Base-by-base conservation (phyloP, 139 green algal species). In the Micractinium conductrix region DNA sequence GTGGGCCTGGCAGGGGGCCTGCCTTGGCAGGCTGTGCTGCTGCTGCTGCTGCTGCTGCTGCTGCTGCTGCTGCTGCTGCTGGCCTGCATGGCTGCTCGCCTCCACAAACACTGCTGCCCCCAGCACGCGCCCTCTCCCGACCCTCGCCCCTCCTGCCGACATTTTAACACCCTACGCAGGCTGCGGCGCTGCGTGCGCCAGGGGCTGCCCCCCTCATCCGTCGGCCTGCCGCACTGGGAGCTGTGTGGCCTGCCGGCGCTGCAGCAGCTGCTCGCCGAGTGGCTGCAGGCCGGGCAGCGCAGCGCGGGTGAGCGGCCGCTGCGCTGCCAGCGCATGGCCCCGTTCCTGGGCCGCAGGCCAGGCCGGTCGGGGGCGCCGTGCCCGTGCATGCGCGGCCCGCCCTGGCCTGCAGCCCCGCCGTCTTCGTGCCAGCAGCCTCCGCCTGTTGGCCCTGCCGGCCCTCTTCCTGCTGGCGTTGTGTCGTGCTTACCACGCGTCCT, bases 261-360 rank as follows among this genome's bases (percentile, higher is more conserved):
- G 62, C 7, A 62, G 42, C 21, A 19, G 26, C 70, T 88, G 42
- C 70, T 88, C 63, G 40, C 58, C 5, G 81, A 86, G 81, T 81
- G 60, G 81, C 69, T 44, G 58, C 79, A 78, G 67, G 67, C 65
- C 63, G 48, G 14, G 79, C n/a, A 48, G 28, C 35, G 79, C 79
- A 28, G 67, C n/a, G 43, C 22, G 10, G 63, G 70, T 21, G 4
- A 33, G 78, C 1, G 30, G 40, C 2, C 26, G 9, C 19, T 14
- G 42, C 30, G n/a, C 30, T 17, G 30, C n/a, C n/a, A n/a, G n/a
- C n/a, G n/a, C n/a, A n/a, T n/a, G n/a, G n/a, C n/a, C n/a, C n/a
- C n/a, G n/a, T n/a, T n/a, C n/a, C n/a, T n/a, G n/a, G n/a, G n/a
- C n/a, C n/a, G n/a, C n/a, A n/a, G n/a, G n/a, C n/a, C n/a, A n/a